Conservation (phyloP, 2,329 filamentous ascomycete genomes). For the Metarhizium humberi region DNA sequence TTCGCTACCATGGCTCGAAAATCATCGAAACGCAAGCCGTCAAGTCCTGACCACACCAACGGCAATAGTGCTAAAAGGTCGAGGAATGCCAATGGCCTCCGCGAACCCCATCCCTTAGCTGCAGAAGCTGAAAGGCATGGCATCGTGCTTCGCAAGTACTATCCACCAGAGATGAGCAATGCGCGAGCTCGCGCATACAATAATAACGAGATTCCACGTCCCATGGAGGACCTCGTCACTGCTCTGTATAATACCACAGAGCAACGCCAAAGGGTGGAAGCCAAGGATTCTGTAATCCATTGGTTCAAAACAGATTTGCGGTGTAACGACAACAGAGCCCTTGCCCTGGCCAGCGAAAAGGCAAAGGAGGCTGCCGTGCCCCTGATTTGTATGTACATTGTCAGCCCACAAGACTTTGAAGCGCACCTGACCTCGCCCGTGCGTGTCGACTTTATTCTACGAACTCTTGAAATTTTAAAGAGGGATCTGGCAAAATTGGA, state of each 20-base stretch:
- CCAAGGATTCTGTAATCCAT: conserved; percentile 62
- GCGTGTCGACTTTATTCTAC: conserved; percentile 72
- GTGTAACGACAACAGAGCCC: conserved; percentile 60
- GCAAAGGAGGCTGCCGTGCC: conserved; percentile 62
- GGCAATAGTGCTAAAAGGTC: conserved; percentile 21
- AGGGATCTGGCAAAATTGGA: conserved; percentile 58
- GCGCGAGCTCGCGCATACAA: conserved; percentile 67
- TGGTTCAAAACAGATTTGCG: conserved; percentile 88
- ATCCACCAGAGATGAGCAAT: conserved; percentile 80
- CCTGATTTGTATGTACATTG: conserved; percentile 66
- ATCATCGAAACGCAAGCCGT: conserved; percentile 19
- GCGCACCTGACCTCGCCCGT: conserved; percentile 67
- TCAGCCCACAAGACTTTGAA: conserved; percentile 76
- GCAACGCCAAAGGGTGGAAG: conserved; percentile 39
- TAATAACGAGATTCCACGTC: conserved; percentile 57
- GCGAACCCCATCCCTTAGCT: conserved; percentile 36
- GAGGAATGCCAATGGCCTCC: conserved; percentile 24
- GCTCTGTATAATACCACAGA: conserved; percentile 52
- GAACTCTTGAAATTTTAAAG: conserved; percentile 57
- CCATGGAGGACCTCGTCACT: conserved; percentile 57
- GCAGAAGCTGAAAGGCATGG: conserved; percentile 42
- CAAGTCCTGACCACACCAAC: conserved; percentile 12
- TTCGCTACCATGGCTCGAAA: conserved; percentile 19
- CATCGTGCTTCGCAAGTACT: conserved; percentile 65
- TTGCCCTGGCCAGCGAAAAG: conserved; percentile 55